These are phyloP conservation scores for Epichloe uncinata DNA, from an alignment of 2,329 filamentous ascomycete species.

Conservation along the genomic window DNA sequence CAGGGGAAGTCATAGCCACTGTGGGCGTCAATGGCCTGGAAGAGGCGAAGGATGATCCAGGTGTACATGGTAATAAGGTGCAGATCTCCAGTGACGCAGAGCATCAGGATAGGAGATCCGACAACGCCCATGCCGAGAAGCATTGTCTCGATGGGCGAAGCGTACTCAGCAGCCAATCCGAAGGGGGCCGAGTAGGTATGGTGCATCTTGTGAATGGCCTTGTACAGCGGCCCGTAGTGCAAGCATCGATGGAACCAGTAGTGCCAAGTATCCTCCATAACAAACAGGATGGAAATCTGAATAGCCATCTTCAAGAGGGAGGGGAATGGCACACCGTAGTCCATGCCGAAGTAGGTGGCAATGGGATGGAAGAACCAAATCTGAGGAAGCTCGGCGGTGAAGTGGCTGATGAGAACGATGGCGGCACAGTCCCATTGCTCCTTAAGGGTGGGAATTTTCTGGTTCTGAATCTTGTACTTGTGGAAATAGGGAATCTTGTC, in stretches of 20 bases:
- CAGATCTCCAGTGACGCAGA: slow-evolving; percentile 68
- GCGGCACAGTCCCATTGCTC: slow-evolving; percentile 93
- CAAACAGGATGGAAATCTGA: slow-evolving; percentile 88
- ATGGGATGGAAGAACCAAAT: slow-evolving; percentile 99
- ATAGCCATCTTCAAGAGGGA: slow-evolving; percentile 71
- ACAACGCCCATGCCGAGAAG: slow-evolving; percentile 81
- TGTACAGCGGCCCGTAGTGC: slow-evolving; percentile 93
- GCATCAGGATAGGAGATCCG: slow-evolving; percentile 70
- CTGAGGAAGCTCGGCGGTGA: slow-evolving; percentile 95
- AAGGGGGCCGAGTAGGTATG: slow-evolving; percentile 98
- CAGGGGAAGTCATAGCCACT: slow-evolving; percentile 98
- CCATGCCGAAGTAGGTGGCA: slow-evolving; percentile 82
- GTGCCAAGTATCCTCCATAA: slow-evolving; percentile 95
- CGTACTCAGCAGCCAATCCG: slow-evolving; percentile 91
- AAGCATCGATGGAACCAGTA: slow-evolving; percentile 91
- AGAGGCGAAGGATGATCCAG: slow-evolving; percentile 86
- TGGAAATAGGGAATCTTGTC: slow-evolving; percentile 78
- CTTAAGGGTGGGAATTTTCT: slow-evolving; percentile 80
- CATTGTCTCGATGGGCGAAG: slow-evolving; percentile 94
- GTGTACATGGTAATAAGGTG: slow-evolving; percentile 96
- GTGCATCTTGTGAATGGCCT: slow-evolving; percentile 95
- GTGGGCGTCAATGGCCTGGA: slow-evolving; percentile 96
- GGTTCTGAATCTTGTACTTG: slow-evolving; percentile 84
- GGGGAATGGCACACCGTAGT: slow-evolving; percentile 81
- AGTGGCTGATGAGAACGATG: slow-evolving; percentile 87